Evolutionary conservation across 2,329 filamentous ascomycete species (phyloP), one percentile per base, ranked within the genome.

Genomic region (Alternaria sp.): DNA sequence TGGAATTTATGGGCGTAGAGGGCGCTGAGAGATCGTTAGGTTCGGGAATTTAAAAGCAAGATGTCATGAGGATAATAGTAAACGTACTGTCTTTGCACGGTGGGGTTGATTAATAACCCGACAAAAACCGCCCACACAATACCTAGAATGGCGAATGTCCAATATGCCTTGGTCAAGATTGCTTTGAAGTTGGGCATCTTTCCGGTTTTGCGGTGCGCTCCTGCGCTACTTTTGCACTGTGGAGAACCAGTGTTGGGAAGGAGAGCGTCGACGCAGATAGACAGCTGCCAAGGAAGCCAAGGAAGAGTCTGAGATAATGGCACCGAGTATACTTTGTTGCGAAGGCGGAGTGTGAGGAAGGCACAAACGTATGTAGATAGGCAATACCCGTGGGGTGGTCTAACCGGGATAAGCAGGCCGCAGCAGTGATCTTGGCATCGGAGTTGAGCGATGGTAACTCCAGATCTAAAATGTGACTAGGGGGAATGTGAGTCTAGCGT

Each of bases 1-100:
- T 92, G 89, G 66, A 97, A 76, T 61, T 90, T 90, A 78, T 98
- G 90, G 28, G 90, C 88, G 75, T 98, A 99, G 5, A 97, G 77
- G 24, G 90, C 88, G 72, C 93, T 96, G n/a, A 36, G 24, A 10
- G 3, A 13, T 67, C 21, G 33, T 48, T 33, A 33, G 54, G 33
- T 42, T 53, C 39, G 23, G 29, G 36, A 49, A 37, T 24, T 11
- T 17, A 17, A 17, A 23, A 29, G 4, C 11, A 26, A 46, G 23
- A 26, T 33, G n/a, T 52, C 21, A 24, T 33, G 31, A 34, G 8
- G 44, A 48, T 23, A 11, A 11, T 23, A 13, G 9, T 24, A 13
- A 36, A 77, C 88, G 79, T 83, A 96, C 93, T 93, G 88, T 80
- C 90, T 84, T 75, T 98, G 94, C 51, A 96, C 80, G 67, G 83